phyloP scores from a whole-genome alignment of 805 yeast species.

The Cyberlindnera bimundalis region DNA sequence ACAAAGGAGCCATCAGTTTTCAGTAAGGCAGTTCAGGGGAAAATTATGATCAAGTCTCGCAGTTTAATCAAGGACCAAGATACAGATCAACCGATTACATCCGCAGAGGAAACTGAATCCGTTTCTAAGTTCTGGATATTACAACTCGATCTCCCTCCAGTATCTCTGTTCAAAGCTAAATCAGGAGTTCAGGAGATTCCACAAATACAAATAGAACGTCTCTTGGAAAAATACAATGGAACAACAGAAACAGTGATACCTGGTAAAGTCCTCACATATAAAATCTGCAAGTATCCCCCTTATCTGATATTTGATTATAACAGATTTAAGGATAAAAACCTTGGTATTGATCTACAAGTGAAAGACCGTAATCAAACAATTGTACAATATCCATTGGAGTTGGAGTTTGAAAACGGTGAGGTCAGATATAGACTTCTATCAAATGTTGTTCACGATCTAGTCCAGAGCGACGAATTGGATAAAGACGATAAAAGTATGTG shows the following conservation, averaged over 20 bases:
- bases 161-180: slow-evolving; percentile 53
- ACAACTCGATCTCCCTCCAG: slow-evolving; percentile 56
- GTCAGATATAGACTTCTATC: slow-evolving; percentile 42
- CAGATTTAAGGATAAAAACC: slow-evolving; percentile 41
- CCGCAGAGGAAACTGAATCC: background rate
- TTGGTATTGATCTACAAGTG: slow-evolving; percentile 31
- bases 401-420: slow-evolving; percentile 29
- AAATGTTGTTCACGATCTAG: slow-evolving; percentile 41
- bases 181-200: slow-evolving; percentile 44
- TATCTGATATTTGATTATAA: slow-evolving; percentile 55
- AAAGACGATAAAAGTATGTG: slow-evolving; percentile 36
- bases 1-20: slow-evolving; percentile 28
- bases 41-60: slow-evolving; percentile 32
- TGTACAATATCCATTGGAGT: slow-evolving; percentile 49
- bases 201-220: slow-evolving; percentile 42
- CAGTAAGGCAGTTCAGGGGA: slow-evolving; percentile 50
- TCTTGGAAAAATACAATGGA: slow-evolving; percentile 44
- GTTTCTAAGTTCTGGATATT: slow-evolving; percentile 47
- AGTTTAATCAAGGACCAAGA: slow-evolving; percentile 26
- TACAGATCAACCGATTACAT: slow-evolving; percentile 6
- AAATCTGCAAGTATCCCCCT: slow-evolving; percentile 45
- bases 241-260: slow-evolving; percentile 31
- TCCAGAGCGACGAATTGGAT: slow-evolving; percentile 21
- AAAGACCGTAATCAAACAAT: slow-evolving; percentile 56
- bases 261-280: slow-evolving; percentile 34